These are phyloP conservation scores for Articulospora tetracladia DNA, from an alignment of 495 filamentous ascomycete genomes.

Conservation along the genomic window DNA sequence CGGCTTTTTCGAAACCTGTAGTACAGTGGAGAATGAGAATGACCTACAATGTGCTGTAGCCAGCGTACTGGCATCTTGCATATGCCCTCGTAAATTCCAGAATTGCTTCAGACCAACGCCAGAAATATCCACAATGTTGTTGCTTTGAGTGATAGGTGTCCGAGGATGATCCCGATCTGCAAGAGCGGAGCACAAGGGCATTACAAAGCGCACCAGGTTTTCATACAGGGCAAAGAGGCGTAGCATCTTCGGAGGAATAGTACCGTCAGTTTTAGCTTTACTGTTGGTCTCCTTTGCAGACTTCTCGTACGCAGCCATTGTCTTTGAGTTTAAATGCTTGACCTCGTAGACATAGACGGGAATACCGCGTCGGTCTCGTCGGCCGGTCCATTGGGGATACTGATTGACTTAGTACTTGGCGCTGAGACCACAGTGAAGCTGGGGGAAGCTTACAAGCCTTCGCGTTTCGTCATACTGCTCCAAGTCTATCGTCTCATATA, in stretches of 20 bases:
- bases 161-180: constrained; percentile 62
- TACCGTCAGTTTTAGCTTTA: constrained; percentile 52
- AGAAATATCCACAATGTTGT: constrained; percentile 86
- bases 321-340: constrained; percentile 73
- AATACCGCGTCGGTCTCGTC: constrained; percentile 81
- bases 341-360: constrained; percentile 89
- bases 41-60: constrained; percentile 71
- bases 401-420: constrained; percentile 28
- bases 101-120: constrained; percentile 84
- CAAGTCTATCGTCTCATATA: constrained; percentile 77
- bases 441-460: constrained; percentile 54
- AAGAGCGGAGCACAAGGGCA: constrained; percentile 74
- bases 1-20: no score
- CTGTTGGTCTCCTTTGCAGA: constrained; percentile 46
- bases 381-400: constrained; percentile 93
- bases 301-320: constrained; percentile 69
- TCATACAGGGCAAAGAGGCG: constrained; percentile 87
- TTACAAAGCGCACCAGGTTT: constrained; percentile 79
- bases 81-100: constrained; percentile 86
- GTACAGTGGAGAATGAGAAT: no score
- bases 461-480: constrained; percentile 77
- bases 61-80: constrained; percentile 82
- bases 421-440: neutral
- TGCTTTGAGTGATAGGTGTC: constrained; percentile 79
- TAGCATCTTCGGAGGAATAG: constrained; percentile 63